A percentile compares a stretch with the other conserved stretches of the same genome.
Evolutionary conservation across 768 basidiomycete species (phyloP).

Genomic region (Lactifluus pinguis): DNA sequence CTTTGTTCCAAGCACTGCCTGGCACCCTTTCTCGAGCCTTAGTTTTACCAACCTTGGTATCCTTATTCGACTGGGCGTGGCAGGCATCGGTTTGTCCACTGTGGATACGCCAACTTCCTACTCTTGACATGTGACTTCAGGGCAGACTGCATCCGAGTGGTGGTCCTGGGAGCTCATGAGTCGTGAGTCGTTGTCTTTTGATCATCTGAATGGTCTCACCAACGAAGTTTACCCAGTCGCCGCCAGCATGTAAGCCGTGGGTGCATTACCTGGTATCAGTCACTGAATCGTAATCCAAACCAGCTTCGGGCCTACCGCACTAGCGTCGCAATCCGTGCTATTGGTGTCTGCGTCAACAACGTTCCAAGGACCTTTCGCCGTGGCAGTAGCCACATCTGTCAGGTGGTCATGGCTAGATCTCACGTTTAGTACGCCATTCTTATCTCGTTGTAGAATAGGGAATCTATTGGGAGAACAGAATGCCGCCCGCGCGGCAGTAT

Average conservation of each 20-base stretch:
- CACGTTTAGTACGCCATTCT: neutral
- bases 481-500: constrained; percentile 59
- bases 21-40: constrained; percentile 62
- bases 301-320: constrained; percentile 67
- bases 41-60: constrained; percentile 62
- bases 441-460: constrained; percentile 48
- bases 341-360: constrained; percentile 65
- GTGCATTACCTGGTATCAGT: neutral
- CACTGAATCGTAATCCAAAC: constrained; percentile 20
- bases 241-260: constrained; percentile 38
- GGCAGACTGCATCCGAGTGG: constrained; percentile 87
- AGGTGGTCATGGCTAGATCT: constrained; percentile 38
- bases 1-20: constrained; percentile 63
- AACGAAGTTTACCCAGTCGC: constrained; percentile 31
- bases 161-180: constrained; percentile 93
- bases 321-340: constrained; percentile 87
- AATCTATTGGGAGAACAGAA: constrained; percentile 82
- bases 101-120: neutral
- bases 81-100: constrained; percentile 54
- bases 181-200: constrained; percentile 25
- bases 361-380: constrained; percentile 76
- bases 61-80: constrained; percentile 67
- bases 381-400: constrained; percentile 79
- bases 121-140: constrained; percentile 23
- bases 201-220: neutral